These are phyloP conservation scores for Hypericum perforatum DNA, from an alignment of 345 rosid species.

Conservation along the genomic window DNA sequence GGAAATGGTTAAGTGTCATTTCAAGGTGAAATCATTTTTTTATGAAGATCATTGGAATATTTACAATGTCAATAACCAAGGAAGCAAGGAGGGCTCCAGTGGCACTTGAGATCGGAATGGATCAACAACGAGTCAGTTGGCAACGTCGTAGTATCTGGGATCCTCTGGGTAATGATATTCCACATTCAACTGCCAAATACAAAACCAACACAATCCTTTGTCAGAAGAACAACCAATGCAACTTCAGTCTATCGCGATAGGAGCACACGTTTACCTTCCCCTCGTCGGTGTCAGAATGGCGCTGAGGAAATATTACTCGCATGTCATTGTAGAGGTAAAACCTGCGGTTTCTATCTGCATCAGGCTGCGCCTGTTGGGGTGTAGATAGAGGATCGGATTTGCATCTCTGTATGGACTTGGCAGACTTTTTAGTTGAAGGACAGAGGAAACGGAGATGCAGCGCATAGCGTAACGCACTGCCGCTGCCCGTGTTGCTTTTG, in stretches of 20 bases:
- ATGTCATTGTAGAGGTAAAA: conserved; percentile 81
- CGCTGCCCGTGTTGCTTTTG: conserved; percentile 27
- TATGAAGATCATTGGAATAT: conserved; percentile 10
- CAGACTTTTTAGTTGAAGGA: conserved; percentile 46
- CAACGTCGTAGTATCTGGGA: conserved; percentile 69
- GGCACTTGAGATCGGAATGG: too few species aligned
- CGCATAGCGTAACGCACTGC: conserved; percentile 82
- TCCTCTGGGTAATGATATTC: conserved; percentile 84
- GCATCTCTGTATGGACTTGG: conserved; percentile 42
- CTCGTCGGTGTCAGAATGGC: conserved; percentile 90
- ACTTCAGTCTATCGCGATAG: too few species aligned
- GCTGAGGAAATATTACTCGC: conserved; percentile 86
- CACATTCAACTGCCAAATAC: conserved; percentile 54
- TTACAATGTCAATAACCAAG: conserved; percentile 27
- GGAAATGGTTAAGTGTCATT: too few species aligned
- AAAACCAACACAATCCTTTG: conserved; percentile 6
- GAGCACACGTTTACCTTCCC: conserved; percentile 58
- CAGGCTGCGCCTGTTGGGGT: conserved; percentile 27
- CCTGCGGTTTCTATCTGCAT: conserved; percentile 45
- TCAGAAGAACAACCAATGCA: neutral
- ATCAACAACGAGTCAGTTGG: conserved; percentile 47
- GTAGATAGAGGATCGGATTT: conserved; percentile 31
- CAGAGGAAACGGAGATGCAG: conserved; percentile 84
- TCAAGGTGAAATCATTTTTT: too few species aligned
- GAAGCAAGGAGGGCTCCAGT: too few species aligned